Evolutionary conservation across 192 early-diverging fungal genomes (phyloP).

Genomic region (Diversispora epigaea): DNA sequence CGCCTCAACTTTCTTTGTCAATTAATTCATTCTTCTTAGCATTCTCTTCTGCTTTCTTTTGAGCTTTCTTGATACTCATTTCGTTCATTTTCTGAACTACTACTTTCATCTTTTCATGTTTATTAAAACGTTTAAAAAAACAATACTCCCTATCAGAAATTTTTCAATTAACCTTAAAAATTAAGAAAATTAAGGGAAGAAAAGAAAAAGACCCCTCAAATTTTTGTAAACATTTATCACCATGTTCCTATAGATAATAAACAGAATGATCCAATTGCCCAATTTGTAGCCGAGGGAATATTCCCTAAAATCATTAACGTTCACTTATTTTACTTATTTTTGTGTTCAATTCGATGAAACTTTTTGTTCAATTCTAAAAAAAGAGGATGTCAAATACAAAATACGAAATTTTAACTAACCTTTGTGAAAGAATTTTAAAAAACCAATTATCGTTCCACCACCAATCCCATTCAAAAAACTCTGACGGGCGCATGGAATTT

Average conservation of each 20-base stretch:
- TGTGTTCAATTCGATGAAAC: neutral
- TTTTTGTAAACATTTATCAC: constrained; percentile 17
- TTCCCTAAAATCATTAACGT: constrained; percentile 31
- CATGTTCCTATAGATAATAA: constrained; percentile 35
- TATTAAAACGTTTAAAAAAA: neutral
- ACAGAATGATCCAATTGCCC: constrained; percentile 45
- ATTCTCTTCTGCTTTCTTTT: constrained; percentile 10
- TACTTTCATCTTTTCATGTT: constrained; percentile 6
- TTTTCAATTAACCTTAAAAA: neutral
- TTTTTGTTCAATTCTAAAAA: neutral
- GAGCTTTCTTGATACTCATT: constrained; percentile 4
- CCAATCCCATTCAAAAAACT: constrained; percentile 47
- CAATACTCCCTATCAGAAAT: constrained; percentile 25
- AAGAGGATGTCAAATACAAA: neutral
- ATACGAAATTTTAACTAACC: constrained; percentile 28
- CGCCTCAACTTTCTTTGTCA: too few species aligned
- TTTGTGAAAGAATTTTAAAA: constrained; percentile 39
- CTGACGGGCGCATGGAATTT: constrained; percentile 47
- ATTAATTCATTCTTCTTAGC: neutral
- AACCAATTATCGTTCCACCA: constrained; percentile 39
- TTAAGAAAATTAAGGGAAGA: neutral
- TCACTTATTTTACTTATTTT: neutral
- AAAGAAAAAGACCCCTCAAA: neutral
- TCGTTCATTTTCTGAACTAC: constrained; percentile 23
- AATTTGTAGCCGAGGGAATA: constrained; percentile 41